These are phyloP conservation scores for Cylindrodendrum hubeiense DNA, from an alignment of 2,329 filamentous ascomycete genomes.

Conservation along the genomic window DNA sequence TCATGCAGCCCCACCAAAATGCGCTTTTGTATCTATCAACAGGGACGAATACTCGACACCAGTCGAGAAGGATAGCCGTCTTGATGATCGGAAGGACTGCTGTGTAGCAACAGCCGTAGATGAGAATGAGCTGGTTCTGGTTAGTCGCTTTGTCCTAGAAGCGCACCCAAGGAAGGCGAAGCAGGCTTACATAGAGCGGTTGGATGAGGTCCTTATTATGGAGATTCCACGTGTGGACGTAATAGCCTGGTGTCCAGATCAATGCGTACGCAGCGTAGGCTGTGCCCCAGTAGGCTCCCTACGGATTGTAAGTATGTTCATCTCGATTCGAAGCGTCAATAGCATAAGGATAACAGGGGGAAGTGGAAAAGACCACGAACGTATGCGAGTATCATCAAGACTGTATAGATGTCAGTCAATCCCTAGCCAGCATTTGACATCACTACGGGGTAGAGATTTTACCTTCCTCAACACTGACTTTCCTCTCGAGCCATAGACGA, in stretches of 20 bases:
- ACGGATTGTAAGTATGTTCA: constrained; percentile 1
- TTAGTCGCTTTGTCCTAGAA: background rate
- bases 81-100: constrained; percentile 25
- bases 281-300: constrained; percentile 29
- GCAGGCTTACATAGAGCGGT: constrained; percentile 18
- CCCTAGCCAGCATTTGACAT: background rate
- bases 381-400: constrained; percentile 24
- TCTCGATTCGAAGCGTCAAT: background rate
- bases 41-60: constrained; percentile 27
- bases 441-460: background rate
- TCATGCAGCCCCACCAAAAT: constrained; percentile 26
- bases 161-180: background rate
- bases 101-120: constrained; percentile 27
- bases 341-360: background rate
- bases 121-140: constrained; percentile 13
- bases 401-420: background rate
- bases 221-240: constrained; percentile 28
- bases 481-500: constrained; percentile 11
- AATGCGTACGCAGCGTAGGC: constrained; percentile 18
- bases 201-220: constrained; percentile 10
- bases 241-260: constrained; percentile 24
- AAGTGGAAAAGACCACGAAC: constrained; percentile 4
- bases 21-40: constrained; percentile 2
- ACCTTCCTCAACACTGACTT: constrained; percentile 20
- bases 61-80: constrained; percentile 24